Evolutionary conservation across 2,329 filamentous ascomycete genomes (phyloP), one percentile per base, ranked within the genome.

Genomic region (Rhytidhysteron rufulum): DNA sequence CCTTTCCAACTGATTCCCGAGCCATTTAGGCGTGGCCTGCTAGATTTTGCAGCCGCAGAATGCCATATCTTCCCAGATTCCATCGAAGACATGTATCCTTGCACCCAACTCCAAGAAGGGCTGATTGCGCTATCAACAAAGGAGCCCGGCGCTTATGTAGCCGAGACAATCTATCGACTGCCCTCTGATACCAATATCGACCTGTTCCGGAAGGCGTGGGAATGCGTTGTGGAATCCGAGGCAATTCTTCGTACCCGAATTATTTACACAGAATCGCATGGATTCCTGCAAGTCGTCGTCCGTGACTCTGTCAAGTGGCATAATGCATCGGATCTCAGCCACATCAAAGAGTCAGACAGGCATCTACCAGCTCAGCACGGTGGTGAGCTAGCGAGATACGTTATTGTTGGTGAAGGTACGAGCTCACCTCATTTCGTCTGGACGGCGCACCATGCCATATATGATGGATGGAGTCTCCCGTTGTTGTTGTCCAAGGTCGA

Each of bases 181-280:
- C 59, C 59, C 13, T n/a, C 47, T 3, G 43, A 55, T n/a, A 51
- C 53, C 8, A 49, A 63, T 34, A 29, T 61, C 5, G 22, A 44
- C 4, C 50, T 50, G 4, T 73, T 75, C 55, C 68, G 69, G 42
- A 42, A 58, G 9, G 66, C 72, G 1, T 77, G 73, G 72, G 62
- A 72, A 37, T 55, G 55, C 4, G 64, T 70, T 15, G 64, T 72
- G 13, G 52, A 62, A 3, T 58, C 66, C 20, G 60, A 71, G 31
- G 64, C 69, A 17, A 72, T 74, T 22, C 55, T 77, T 6, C 64
- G 74, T 16, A 77, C 73, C 18, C 65, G 73, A 4, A 53, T 64
- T 20, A 47, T 63, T 4, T 56, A 57, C 25, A 55, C 51, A 5
- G 57, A 60, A 16, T 39, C 53, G n/a, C 49, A 44, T 33, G 60